Evolutionary conservation across 1,284 basidiomycete genomes (phyloP).

Genomic region (Porodaedalea pini): DNA sequence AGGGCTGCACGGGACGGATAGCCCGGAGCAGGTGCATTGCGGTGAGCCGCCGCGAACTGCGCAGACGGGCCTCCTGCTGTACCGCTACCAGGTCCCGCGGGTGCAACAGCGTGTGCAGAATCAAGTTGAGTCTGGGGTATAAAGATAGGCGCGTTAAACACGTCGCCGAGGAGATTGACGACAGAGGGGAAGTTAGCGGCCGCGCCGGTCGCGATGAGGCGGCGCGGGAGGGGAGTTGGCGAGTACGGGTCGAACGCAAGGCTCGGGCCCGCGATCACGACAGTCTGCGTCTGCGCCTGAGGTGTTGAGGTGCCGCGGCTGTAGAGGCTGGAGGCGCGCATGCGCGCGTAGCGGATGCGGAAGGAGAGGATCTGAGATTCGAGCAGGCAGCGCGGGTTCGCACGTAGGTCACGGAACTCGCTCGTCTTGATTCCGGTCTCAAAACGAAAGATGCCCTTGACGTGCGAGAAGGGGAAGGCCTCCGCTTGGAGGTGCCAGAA

Average conservation of each 20-base stretch:
- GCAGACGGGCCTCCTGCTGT: conserved; percentile 9
- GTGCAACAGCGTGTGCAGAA: conserved; percentile 57
- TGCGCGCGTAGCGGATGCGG: conserved; percentile 72
- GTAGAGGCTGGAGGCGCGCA: conserved; percentile 31
- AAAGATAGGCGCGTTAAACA: conserved; percentile 74
- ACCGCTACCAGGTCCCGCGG: conserved; percentile 15
- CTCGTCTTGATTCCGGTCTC: conserved; percentile 80
- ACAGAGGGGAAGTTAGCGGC: conserved; percentile 82
- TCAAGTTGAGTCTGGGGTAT: conserved; percentile 71
- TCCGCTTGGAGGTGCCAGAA: conserved; percentile 83
- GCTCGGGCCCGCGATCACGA: not conserved
- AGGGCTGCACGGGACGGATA: conserved; percentile 65
- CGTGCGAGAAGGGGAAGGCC: conserved; percentile 63
- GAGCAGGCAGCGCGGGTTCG: conserved; percentile 77
- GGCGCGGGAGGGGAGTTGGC: conserved; percentile 23
- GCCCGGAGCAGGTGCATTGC: conserved; percentile 65
- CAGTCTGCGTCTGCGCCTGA: not conserved
- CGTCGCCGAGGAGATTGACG: conserved; percentile 70
- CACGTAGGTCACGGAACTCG: conserved; percentile 80
- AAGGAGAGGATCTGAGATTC: conserved; percentile 76
- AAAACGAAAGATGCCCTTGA: conserved; percentile 83
- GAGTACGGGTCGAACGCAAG: conserved; percentile 29
- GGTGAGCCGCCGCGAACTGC: conserved; percentile 40
- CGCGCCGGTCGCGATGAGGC: conserved; percentile 56
- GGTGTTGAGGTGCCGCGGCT: not conserved